These are phyloP conservation scores for Backusella australiensis DNA, from an alignment of 192 early-diverging fungal species.

Conservation along the genomic window DNA sequence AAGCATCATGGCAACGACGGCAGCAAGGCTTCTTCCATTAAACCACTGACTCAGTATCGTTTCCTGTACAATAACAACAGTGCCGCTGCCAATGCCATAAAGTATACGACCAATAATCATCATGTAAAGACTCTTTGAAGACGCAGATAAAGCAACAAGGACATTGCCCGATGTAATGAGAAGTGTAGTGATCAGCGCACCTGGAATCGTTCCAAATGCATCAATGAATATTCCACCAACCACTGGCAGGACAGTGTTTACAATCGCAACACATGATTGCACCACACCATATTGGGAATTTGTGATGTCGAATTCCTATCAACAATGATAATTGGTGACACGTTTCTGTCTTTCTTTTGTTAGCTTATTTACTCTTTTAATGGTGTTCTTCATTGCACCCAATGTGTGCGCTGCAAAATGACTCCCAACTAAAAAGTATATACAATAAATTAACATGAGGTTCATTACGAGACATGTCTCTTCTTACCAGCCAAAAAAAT, in stretches of 20 bases:
- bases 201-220: constrained; percentile 57
- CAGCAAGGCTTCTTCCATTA: constrained; percentile 60
- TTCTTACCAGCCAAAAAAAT: constrained; percentile 59
- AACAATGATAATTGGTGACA: background rate
- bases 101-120: constrained; percentile 58
- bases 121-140: constrained; percentile 36
- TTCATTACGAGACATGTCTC: background rate
- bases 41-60: constrained; percentile 80
- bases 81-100: constrained; percentile 67
- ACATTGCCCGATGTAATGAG: constrained; percentile 55
- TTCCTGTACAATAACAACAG: constrained; percentile 74
- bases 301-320: constrained; percentile 57
- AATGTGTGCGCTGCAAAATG: constrained; percentile 76
- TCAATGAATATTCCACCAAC: constrained; percentile 55
- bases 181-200: constrained; percentile 50
- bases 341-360: background rate
- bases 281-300: constrained; percentile 64
- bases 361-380: constrained; percentile 63
- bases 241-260: constrained; percentile 57
- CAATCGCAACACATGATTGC: constrained; percentile 59
- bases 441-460: background rate
- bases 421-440: constrained; percentile 51
- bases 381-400: constrained; percentile 69
- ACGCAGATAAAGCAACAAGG: constrained; percentile 50
- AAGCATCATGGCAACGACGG: constrained; percentile 67